Percentiles rank a stretch among this genome's conserved stretches.
phyloP scores from a whole-genome alignment of 345 rosid species.

The Isatis tinctoria region DNA sequence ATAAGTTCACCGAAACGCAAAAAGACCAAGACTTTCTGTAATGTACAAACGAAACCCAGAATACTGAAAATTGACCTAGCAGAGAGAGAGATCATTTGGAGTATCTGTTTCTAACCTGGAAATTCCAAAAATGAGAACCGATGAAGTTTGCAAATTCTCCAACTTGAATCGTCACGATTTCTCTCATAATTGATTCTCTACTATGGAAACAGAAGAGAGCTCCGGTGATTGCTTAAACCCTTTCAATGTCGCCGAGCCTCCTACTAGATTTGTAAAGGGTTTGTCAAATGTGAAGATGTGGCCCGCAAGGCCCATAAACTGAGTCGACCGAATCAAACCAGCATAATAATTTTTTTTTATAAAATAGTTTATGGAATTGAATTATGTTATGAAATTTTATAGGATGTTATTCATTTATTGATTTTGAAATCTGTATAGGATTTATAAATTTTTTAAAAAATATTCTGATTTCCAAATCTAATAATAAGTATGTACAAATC shows the following conservation, averaged over 20 bases:
- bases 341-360: too few relatives aligned
- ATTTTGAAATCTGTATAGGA: too few relatives aligned
- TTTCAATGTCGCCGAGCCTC: not conserved
- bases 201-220: not conserved
- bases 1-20: not conserved
- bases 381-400: too few relatives aligned
- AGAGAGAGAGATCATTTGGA: not conserved
- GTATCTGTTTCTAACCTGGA: conserved; percentile 50
- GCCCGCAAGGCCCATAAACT: conserved; percentile 16
- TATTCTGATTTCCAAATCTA: too few relatives aligned
- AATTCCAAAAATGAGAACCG: conserved; percentile 99
- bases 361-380: too few relatives aligned
- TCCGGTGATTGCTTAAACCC: conserved; percentile 27
- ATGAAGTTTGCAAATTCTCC: conserved; percentile 84
- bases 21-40: not conserved
- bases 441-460: too few relatives aligned
- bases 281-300: not conserved
- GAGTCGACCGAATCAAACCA: not conserved
- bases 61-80: not conserved
- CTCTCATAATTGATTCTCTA: conserved; percentile 58
- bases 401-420: too few relatives aligned
- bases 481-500: too few relatives aligned
- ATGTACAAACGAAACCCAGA: not conserved
- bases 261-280: not conserved
- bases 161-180: conserved; percentile 75